Conservation (phyloP, 352 stramenopile genomes). For the Globisporangium rhizosaccharum region DNA sequence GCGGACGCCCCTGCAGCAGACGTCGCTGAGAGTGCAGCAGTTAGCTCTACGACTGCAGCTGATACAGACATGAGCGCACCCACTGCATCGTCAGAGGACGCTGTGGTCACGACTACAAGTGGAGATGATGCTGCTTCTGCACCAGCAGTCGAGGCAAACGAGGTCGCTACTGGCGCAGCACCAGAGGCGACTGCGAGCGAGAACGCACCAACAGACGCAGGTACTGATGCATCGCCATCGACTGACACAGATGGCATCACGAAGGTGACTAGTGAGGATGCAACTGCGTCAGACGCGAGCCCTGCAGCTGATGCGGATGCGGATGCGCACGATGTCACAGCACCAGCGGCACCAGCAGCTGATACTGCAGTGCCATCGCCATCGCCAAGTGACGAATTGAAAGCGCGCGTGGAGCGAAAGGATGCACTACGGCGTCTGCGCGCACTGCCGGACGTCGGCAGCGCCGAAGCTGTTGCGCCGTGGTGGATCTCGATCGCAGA, state of each 20-base stretch:
- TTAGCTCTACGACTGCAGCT: not conserved
- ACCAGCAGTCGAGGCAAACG: not conserved
- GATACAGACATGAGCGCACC: not conserved
- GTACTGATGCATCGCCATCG: too few relatives aligned
- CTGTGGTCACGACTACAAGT: not conserved
- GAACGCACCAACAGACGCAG: too few relatives aligned
- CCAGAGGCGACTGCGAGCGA: too few relatives aligned
- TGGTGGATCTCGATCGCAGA: constrained; percentile 82
- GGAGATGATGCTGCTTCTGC: not conserved
- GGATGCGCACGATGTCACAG: not conserved
- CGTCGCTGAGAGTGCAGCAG: too few relatives aligned
- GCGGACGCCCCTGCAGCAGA: too few relatives aligned
- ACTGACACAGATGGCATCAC: too few relatives aligned
- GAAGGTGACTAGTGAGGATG: too few relatives aligned
- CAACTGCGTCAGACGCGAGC: not conserved
- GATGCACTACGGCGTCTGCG: constrained; percentile 41
- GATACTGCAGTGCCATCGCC: not conserved
- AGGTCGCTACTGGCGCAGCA: not conserved
- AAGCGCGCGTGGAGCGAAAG: constrained; percentile 19
- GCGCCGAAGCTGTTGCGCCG: constrained; percentile 28
- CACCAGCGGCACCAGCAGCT: not conserved
- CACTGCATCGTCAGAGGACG: not conserved
- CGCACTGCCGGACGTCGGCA: constrained; percentile 29
- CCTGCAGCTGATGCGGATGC: not conserved
- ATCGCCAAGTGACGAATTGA: not conserved